These are phyloP conservation scores for Phytopythium sindhum DNA, from an alignment of 352 stramenopile species.

Conservation along the genomic window DNA sequence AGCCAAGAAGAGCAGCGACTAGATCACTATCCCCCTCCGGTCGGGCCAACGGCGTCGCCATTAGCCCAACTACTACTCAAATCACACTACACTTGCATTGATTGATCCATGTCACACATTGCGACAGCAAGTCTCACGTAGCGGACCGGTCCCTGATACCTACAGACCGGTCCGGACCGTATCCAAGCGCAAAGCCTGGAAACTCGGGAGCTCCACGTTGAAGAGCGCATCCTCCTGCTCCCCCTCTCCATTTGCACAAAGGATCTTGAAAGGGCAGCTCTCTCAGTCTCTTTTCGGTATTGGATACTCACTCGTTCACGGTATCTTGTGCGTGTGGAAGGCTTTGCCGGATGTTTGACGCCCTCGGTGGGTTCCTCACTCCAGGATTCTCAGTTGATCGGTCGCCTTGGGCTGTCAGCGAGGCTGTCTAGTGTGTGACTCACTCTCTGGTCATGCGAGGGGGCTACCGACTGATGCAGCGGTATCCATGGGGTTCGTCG, in stretches of 20 bases:
- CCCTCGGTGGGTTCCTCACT: neutral
- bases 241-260: neutral
- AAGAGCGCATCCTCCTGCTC: slow-evolving; percentile 1
- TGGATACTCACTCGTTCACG: neutral
- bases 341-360: neutral
- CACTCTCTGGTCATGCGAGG: too few relatives aligned
- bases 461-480: neutral
- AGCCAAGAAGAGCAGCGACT: slow-evolving; percentile 25
- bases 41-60: neutral
- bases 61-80: neutral
- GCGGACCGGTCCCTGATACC: neutral
- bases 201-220: slow-evolving; percentile 3
- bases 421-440: neutral
- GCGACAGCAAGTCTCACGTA: neutral
- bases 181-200: neutral
- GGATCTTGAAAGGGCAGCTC: slow-evolving; percentile 9
- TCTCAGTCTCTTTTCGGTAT: neutral
- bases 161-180: neutral
- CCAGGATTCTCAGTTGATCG: neutral
- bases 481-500: neutral
- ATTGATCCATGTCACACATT: neutral
- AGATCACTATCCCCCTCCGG: neutral
- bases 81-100: neutral
- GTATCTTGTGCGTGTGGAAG: neutral
- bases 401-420: neutral